A percentile compares a stretch with the other conserved stretches of the same genome.
These are phyloP conservation scores for Canavalia gladiata DNA, from an alignment of 306 rosid genomes.

Conservation along the genomic window DNA sequence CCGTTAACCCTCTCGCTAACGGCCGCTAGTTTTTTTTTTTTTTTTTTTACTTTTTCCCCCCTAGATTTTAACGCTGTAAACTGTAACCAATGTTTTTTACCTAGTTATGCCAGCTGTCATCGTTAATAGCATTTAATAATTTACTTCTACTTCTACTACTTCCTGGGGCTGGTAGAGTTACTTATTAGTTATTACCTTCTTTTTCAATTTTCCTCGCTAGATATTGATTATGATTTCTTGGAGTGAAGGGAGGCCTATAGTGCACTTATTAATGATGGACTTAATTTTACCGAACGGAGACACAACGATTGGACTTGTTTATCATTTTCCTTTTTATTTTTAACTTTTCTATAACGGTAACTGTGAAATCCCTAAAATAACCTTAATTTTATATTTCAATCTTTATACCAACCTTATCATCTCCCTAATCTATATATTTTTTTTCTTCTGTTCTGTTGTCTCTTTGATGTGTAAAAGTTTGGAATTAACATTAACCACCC, in stretches of 20 bases:
- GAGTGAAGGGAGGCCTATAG: neutral
- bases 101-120: slow-evolving; percentile 43
- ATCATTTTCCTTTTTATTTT: neutral
- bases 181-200: neutral
- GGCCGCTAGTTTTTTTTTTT: slow-evolving; percentile 54
- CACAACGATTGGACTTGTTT: slow-evolving; percentile 19
- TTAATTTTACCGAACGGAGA: slow-evolving; percentile 3
- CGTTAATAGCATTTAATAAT: slow-evolving; percentile 43
- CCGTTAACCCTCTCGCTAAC: slow-evolving; percentile 67
- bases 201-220: neutral
- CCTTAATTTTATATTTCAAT: too few species aligned
- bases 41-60: neutral
- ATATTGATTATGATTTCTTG: slow-evolving; percentile 13
- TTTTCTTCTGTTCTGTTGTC: too few species aligned
- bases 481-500: too few species aligned
- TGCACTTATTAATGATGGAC: slow-evolving; percentile 8
- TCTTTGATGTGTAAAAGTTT: too few species aligned
- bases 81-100: slow-evolving; percentile 54
- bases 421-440: too few species aligned
- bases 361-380: slow-evolving; percentile 18
- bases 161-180: neutral
- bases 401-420: too few species aligned
- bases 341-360: neutral
- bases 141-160: neutral
- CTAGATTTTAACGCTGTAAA: slow-evolving; percentile 37